Percentiles rank a stretch among this genome's conserved stretches.
phyloP scores from a whole-genome alignment of 805 yeast species.

The Myxozyma monticola region DNA sequence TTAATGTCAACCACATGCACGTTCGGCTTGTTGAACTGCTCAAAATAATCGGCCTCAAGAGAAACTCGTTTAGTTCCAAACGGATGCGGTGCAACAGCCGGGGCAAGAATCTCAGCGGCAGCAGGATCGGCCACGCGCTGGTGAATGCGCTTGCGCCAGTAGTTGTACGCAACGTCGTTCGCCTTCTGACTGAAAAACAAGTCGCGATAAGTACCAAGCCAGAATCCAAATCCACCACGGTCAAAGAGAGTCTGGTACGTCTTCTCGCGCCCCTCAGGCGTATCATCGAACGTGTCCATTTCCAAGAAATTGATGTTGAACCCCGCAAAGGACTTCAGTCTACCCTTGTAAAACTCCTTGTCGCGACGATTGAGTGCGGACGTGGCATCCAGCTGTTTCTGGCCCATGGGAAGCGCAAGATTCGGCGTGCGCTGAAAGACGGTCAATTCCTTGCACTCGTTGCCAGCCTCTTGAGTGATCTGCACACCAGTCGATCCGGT shows the following conservation, averaged over 20 bases:
- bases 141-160: constrained; percentile 32
- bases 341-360: constrained; percentile 21
- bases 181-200: constrained; percentile 27
- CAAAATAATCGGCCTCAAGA: constrained; percentile 34
- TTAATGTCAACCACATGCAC: constrained; percentile 35
- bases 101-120: constrained; percentile 33
- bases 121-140: constrained; percentile 32
- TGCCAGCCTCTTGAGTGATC: constrained; percentile 34
- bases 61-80: constrained; percentile 35
- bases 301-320: constrained; percentile 19
- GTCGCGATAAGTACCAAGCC: constrained; percentile 36
- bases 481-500: constrained; percentile 41
- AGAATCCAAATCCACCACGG: constrained; percentile 37
- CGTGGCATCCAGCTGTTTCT: constrained; percentile 6
- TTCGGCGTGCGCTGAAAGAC: constrained; percentile 38
- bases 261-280: constrained; percentile 30
- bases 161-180: constrained; percentile 31
- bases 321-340: constrained; percentile 33
- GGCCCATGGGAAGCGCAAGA: constrained; percentile 35
- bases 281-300: constrained; percentile 28
- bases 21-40: constrained; percentile 35
- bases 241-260: constrained; percentile 32
- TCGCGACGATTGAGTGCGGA: constrained; percentile 10
- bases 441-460: constrained; percentile 23
- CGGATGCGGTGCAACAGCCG: constrained; percentile 34